Evolutionary conservation across 2,329 filamentous ascomycete genomes (phyloP).

Genomic region (Chaetomium strumarium): DNA sequence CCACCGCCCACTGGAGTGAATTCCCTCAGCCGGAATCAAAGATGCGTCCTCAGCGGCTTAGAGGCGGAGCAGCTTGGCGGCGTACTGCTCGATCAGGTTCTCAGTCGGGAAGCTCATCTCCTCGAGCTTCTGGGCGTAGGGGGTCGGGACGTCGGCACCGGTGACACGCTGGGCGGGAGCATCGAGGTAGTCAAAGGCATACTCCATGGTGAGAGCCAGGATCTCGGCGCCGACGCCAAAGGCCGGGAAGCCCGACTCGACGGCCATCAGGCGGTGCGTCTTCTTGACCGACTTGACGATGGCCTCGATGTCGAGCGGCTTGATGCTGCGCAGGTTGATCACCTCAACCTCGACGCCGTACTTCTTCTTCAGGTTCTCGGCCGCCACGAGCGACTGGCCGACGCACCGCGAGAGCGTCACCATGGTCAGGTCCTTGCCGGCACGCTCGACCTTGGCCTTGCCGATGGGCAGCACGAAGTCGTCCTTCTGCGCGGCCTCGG

Average conservation of each 20-base stretch:
- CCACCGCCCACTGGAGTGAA: background rate
- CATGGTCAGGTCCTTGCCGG: slow-evolving; percentile 92
- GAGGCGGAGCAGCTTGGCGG: slow-evolving; percentile 79
- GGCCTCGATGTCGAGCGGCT: slow-evolving; percentile 90
- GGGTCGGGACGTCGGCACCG: slow-evolving; percentile 94
- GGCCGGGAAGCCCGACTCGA: slow-evolving; percentile 94
- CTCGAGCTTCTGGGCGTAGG: slow-evolving; percentile 89
- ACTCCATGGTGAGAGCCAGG: slow-evolving; percentile 91
- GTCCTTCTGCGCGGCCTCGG: slow-evolving; percentile 87
- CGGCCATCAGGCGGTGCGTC: slow-evolving; percentile 82
- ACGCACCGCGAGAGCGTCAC: slow-evolving; percentile 93
- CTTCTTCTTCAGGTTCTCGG: slow-evolving; percentile 88
- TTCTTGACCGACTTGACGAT: slow-evolving; percentile 99
- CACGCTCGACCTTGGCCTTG: slow-evolving; percentile 98
- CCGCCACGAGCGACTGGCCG: slow-evolving; percentile 81
- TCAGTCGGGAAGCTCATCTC: slow-evolving; percentile 93
- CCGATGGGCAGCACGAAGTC: slow-evolving; percentile 97
- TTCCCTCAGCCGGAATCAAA: background rate
- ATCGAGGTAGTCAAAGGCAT: slow-evolving; percentile 95
- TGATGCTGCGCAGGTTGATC: slow-evolving; percentile 95
- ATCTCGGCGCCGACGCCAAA: slow-evolving; percentile 93
- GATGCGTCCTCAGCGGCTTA: slow-evolving; percentile 11
- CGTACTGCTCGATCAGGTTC: slow-evolving; percentile 78
- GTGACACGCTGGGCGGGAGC: slow-evolving; percentile 91
- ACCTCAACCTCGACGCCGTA: slow-evolving; percentile 95